Percentiles rank a stretch among this genome's conserved stretches.
These are phyloP conservation scores for Fomitopsis serialis DNA, from an alignment of 768 basidiomycete genomes.

Conservation along the genomic window DNA sequence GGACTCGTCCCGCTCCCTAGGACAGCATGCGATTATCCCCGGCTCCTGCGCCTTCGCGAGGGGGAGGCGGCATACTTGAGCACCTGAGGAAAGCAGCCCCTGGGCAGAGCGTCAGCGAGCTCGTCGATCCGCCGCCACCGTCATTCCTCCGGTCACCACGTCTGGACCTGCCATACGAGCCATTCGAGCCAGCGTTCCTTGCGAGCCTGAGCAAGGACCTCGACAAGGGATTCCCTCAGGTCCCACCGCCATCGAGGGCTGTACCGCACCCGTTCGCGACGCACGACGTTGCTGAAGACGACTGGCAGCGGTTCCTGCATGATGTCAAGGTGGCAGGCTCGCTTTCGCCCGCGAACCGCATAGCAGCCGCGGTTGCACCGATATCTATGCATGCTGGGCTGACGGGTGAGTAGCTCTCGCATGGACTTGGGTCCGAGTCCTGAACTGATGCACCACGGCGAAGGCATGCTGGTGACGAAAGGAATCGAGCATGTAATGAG, in stretches of 20 bases:
- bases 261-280: slow-evolving; percentile 44
- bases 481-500: slow-evolving; percentile 4
- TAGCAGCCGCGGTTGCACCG: neutral
- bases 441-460: neutral
- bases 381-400: neutral
- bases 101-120: neutral
- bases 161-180: slow-evolving; percentile 9
- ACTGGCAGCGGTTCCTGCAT: slow-evolving; percentile 38
- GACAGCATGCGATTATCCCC: too few relatives aligned
- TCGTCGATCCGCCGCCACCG: slow-evolving; percentile 16
- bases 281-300: slow-evolving; percentile 43
- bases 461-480: slow-evolving; percentile 2
- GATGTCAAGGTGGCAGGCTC: slow-evolving; percentile 7
- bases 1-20: too few relatives aligned
- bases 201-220: slow-evolving; percentile 28
- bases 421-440: neutral
- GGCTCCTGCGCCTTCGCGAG: too few relatives aligned
- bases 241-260: slow-evolving; percentile 34
- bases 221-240: slow-evolving; percentile 37
- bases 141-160: slow-evolving; percentile 15
- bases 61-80: too few relatives aligned
- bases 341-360: neutral
- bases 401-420: neutral
- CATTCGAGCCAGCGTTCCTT: slow-evolving; percentile 29
- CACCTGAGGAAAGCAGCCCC: neutral